Conservation (phyloP, 176 grass and related monocot species). For the Metroxylon sagu region DNA sequence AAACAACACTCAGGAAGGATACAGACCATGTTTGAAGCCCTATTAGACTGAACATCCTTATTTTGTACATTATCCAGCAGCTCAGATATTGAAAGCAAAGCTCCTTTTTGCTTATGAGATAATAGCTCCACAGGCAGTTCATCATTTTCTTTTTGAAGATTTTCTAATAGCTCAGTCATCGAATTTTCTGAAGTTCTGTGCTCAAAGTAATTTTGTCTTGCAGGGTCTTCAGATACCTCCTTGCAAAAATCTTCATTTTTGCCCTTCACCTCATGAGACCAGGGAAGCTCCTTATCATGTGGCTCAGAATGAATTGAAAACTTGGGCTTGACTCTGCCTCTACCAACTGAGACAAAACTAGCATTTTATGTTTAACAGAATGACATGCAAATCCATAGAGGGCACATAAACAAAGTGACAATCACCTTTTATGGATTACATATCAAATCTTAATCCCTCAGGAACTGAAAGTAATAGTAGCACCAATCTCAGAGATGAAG, state of each 20-base stretch:
- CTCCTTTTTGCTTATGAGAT: conserved; percentile 22
- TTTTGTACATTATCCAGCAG: conserved; percentile 69
- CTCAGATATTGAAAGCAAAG: conserved; percentile 64
- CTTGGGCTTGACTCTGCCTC: conserved; percentile 34
- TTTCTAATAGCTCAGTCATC: conserved; percentile 30
- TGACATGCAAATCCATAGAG: not conserved
- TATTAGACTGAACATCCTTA: conserved; percentile 39
- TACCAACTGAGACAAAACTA: conserved; percentile 26
- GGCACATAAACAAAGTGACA: no score
- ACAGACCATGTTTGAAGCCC: conserved; percentile 33
- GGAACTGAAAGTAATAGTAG: no score
- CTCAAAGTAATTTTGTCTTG: conserved; percentile 7
- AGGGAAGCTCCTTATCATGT: conserved; percentile 13
- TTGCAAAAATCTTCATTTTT: conserved; percentile 24
- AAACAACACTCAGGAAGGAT: conserved; percentile 15
- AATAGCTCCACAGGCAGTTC: conserved; percentile 25
- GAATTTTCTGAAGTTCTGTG: conserved; percentile 22
- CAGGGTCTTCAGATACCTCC: conserved; percentile 21
- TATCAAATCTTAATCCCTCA: no score
- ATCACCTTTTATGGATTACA: no score
- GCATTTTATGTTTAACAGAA: not conserved
- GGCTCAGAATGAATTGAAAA: conserved; percentile 44
- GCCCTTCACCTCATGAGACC: conserved; percentile 13
- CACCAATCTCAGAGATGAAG: no score
- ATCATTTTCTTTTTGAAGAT: conserved; percentile 39